These are phyloP conservation scores for Chalciporus piperatoides DNA, from an alignment of 1,284 basidiomycete species.

Conservation along the genomic window DNA sequence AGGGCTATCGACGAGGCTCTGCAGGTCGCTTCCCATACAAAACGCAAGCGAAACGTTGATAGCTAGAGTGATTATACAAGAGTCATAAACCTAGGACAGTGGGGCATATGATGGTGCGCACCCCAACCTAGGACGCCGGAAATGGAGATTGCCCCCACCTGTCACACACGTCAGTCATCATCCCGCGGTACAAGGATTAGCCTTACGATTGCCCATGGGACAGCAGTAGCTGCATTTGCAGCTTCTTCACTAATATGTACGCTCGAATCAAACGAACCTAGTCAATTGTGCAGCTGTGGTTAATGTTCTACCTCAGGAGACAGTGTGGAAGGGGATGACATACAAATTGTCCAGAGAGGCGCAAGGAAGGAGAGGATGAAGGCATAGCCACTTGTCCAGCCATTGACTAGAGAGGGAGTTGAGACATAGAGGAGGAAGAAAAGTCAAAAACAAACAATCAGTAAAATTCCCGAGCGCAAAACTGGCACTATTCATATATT, in stretches of 20 bases:
- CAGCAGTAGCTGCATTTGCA: constrained; percentile 63
- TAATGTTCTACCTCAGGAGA: neutral
- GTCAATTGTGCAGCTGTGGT: neutral
- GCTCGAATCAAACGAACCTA: constrained; percentile 54
- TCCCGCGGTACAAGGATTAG: neutral
- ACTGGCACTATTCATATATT: constrained; percentile 62
- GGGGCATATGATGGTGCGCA: constrained; percentile 29
- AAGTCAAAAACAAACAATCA: constrained; percentile 40
- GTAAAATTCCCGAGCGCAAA: constrained; percentile 64
- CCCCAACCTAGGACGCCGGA: constrained; percentile 68
- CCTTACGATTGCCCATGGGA: constrained; percentile 68
- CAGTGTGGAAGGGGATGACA: constrained; percentile 12
- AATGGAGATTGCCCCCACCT: constrained; percentile 49
- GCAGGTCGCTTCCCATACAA: constrained; percentile 62
- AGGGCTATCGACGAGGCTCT: constrained; percentile 51
- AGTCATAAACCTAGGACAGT: neutral
- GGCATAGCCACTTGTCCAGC: constrained; percentile 70
- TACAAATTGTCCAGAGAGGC: constrained; percentile 77
- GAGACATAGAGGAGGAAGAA: constrained; percentile 2
- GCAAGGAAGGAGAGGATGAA: constrained; percentile 75
- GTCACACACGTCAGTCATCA: constrained; percentile 3
- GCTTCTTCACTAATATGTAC: constrained; percentile 81
- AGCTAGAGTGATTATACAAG: constrained; percentile 30
- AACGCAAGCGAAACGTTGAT: constrained; percentile 61
- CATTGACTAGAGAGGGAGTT: constrained; percentile 45